These are phyloP conservation scores for Pyricularia sp. DNA, from an alignment of 2,329 filamentous ascomycete genomes.

Conservation along the genomic window DNA sequence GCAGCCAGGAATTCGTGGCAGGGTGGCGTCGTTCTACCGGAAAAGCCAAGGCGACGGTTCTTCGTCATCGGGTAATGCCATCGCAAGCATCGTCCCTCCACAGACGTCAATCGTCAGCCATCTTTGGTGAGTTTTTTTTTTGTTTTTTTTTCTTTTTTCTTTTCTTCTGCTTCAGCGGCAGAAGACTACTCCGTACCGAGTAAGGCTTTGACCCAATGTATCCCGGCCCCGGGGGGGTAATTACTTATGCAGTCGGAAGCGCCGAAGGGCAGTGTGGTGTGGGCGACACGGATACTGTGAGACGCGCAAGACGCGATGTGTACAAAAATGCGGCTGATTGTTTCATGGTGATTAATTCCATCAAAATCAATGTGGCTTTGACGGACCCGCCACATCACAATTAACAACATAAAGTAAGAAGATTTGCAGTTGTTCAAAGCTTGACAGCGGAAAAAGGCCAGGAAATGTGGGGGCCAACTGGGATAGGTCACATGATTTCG, in stretches of 20 bases:
- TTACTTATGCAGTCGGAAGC: background rate
- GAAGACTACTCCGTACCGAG: background rate
- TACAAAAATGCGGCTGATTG: background rate
- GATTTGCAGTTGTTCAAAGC: background rate
- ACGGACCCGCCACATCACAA: too few relatives aligned
- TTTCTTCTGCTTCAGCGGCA: background rate
- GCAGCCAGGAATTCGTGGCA: background rate
- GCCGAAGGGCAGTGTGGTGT: background rate
- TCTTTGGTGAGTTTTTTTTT: background rate
- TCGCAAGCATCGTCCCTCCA: background rate
- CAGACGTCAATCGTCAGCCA: background rate
- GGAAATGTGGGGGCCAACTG: background rate
- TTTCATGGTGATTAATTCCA: background rate
- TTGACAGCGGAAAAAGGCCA: too few relatives aligned
- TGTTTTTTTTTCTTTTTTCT: background rate
- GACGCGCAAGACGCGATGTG: background rate
- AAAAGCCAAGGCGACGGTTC: background rate
- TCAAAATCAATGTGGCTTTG: too few relatives aligned
- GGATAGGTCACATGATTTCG: background rate
- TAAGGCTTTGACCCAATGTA: background rate
- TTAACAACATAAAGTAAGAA: background rate
- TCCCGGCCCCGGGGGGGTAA: background rate
- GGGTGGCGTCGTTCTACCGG: background rate
- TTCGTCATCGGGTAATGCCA: background rate
- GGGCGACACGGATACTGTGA: background rate